Base-by-base conservation (phyloP, 176 grass and related monocot species). In the Aegilops bicornis region DNA sequence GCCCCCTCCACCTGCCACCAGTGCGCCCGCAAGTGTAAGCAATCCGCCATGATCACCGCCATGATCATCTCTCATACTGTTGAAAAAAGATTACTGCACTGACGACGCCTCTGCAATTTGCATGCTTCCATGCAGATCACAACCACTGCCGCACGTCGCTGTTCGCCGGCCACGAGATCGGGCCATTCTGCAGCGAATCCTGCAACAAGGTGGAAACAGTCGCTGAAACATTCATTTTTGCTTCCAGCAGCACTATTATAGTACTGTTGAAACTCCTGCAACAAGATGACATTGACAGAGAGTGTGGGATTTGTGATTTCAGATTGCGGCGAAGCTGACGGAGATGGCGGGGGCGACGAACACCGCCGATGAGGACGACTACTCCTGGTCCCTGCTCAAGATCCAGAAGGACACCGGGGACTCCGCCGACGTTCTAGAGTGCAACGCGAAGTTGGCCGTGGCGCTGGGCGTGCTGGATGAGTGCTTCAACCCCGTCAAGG, bases 401-500 rank as follows among this genome's bases (percentile, higher is more conserved):
- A 88, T 89, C 37, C 84, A 82, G 71, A 81, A 89, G 45, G 76
- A 87, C 69, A 37, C 80, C 43, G 42, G 79, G 15, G 72, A 80
- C 52, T 73, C 60, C 58, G 23, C 77, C 39, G 25, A 30, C 27
- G 54, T 69, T 64, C 73, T 92, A 42, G 95, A 90, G 50, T 30
- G 82, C 84, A 91, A 97, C 27, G 39, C 84, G 20, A 90, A 94
- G 86, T 79, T 91, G 52, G 76, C 79, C 3, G 63, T 91, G 40
- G 88, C 81, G 30, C 90, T 91, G 12, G 93, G 77, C 54, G 88
- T 97, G 61, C 33, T 97, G 14, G 91, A 94, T n/a, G 90, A 95
- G 73, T 97, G 95, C 68, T 94, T 97, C 39, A 85, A 91, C 32
- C 90, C 95, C 50, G 84, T 95, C 6, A 86, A 87, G 74, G 92